These are phyloP conservation scores for Sporothrix dimorphospora DNA, from an alignment of 2,329 filamentous ascomycete genomes.

Conservation along the genomic window DNA sequence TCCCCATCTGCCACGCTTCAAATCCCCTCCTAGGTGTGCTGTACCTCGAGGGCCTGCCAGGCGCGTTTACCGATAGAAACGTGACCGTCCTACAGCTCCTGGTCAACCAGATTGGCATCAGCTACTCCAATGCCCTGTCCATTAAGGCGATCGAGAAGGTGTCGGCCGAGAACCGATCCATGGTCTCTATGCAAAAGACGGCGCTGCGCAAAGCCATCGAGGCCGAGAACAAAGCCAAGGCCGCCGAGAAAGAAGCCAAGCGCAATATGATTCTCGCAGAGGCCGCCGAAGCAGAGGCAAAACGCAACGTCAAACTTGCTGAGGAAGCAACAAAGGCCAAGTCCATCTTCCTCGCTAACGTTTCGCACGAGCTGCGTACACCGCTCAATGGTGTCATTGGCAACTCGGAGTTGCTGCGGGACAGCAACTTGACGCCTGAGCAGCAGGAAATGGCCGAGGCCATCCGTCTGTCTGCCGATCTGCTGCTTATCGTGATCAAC, in stretches of 20 bases:
- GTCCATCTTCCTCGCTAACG: conserved; percentile 77
- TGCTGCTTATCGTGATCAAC: conserved; percentile 89
- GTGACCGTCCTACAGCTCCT: conserved; percentile 69
- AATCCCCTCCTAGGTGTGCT: conserved; percentile 72
- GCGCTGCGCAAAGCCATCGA: conserved; percentile 72
- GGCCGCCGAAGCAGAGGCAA: conserved; percentile 76
- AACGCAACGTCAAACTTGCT: conserved; percentile 77
- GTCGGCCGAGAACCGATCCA: conserved; percentile 75
- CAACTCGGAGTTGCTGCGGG: conserved; percentile 80
- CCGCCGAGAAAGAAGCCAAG: conserved; percentile 74
- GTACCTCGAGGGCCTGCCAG: conserved; percentile 74
- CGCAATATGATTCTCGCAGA: conserved; percentile 79
- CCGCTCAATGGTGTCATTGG: conserved; percentile 88
- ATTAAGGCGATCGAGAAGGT: conserved; percentile 76
- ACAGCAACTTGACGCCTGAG: conserved; percentile 73
- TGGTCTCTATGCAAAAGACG: conserved; percentile 76
- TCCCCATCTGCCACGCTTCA: conserved; percentile 74
- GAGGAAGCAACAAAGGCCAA: conserved; percentile 84
- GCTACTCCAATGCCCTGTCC: conserved; percentile 68
- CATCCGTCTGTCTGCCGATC: conserved; percentile 82
- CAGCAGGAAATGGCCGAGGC: conserved; percentile 86
- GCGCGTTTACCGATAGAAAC: conserved; percentile 76
- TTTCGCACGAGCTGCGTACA: conserved; percentile 79
- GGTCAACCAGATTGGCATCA: conserved; percentile 77
- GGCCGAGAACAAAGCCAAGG: conserved; percentile 75